These are phyloP conservation scores for Apophysomyces ossiformis DNA, from an alignment of 371 early-diverging fungal species.

Conservation along the genomic window DNA sequence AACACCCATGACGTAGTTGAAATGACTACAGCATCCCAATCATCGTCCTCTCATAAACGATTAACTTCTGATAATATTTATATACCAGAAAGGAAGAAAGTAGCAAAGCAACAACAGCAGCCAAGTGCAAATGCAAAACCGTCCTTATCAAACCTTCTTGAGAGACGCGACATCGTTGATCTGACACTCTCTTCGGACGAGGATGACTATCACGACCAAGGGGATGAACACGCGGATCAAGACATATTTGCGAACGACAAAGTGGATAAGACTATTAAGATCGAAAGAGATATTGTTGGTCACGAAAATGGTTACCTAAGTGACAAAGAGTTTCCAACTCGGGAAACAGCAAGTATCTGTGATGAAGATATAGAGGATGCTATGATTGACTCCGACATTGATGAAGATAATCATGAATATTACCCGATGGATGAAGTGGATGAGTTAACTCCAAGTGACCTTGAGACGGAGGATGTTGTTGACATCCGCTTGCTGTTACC, in stretches of 20 bases:
- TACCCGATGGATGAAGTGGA: not conserved
- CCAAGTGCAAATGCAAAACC: not conserved
- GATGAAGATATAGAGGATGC: not conserved
- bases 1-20: not conserved
- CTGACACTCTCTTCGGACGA: constrained; percentile 5
- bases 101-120: too few relatives aligned
- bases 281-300: too few relatives aligned
- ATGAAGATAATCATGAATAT: too few relatives aligned
- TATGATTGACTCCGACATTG: too few relatives aligned
- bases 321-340: not conserved
- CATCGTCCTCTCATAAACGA: too few relatives aligned
- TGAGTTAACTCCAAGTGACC: not conserved
- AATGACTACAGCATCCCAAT: not conserved
- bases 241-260: not conserved
- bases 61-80: too few relatives aligned
- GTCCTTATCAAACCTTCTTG: not conserved
- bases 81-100: too few relatives aligned
- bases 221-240: not conserved
- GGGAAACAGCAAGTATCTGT: not conserved
- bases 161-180: not conserved
- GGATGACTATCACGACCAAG: not conserved
- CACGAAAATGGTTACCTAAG: not conserved
- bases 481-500: not conserved
- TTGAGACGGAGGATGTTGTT: not conserved
- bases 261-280: not conserved